Evolutionary conservation across 192 early-diverging fungal genomes (phyloP).

Genomic region (Paraglomus occultum): DNA sequence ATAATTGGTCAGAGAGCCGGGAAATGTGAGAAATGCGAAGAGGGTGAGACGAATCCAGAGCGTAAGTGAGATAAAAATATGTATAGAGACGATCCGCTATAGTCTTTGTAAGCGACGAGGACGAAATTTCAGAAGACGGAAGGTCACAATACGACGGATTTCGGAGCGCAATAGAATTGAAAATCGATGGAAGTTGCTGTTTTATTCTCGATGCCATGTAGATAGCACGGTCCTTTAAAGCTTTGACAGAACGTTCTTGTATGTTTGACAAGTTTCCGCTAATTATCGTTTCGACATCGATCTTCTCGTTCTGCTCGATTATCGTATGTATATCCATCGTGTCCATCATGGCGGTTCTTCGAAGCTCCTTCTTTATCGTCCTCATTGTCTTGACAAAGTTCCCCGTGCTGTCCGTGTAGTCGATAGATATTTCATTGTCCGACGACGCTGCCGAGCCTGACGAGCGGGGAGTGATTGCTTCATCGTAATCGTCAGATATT

Average conservation of each 20-base stretch:
- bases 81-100: conserved; percentile 12
- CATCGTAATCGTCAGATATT: conserved; percentile 7
- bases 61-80: not conserved
- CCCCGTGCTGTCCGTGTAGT: not conserved
- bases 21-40: not conserved
- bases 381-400: conserved; percentile 7
- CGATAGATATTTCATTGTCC: not conserved
- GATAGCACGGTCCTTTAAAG: conserved; percentile 5
- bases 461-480: not conserved
- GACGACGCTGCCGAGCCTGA: not conserved
- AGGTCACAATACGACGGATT: not conserved
- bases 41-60: not conserved
- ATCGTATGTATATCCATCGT: no score
- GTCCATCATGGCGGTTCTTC: no score
- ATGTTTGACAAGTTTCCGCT: not conserved
- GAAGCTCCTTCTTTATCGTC: not conserved
- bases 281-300: not conserved
- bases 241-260: not conserved
- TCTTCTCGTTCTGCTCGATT: no score
- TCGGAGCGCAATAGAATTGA: not conserved
- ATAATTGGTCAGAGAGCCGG: not conserved
- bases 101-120: not conserved
- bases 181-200: conserved; percentile 5
- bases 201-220: conserved; percentile 11
- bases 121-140: not conserved